Base-by-base conservation (phyloP, 805 yeast species). In the Starmerella etchellsii region DNA sequence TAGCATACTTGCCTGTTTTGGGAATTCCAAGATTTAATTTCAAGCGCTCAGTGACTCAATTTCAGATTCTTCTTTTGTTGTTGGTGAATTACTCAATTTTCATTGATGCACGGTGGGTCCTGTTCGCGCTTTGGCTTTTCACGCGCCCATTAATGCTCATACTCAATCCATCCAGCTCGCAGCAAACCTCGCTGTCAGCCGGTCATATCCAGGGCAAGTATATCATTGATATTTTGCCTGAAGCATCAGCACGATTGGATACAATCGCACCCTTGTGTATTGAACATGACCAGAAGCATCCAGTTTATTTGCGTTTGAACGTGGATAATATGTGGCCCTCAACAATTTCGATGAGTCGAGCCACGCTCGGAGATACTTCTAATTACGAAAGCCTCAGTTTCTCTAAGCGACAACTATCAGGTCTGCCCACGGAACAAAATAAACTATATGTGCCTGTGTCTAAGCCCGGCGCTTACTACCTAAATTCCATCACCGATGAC, bases 141-240 rank as follows among this genome's bases (percentile, higher is more conserved):
- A 40, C 24, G 25, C 23, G 20, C 19, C 52, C 44, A 2, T 15
- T 44, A 23, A 21, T 21, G 9, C 20, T 26, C 16, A 9, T 29
- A 9, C 22, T 39, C 10, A 38, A 43, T 6, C 19, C 36, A 5
- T 4, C 15, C 13, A n/a, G 31, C 18, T 9, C 3, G n/a, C 14
- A 15, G 19, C 15, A 6, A 5, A 7, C 27, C 6, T 14, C n/a
- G n/a, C 13, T 9, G 11, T 24, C 19, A 2, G 16, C 16, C 8
- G 47, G 37, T 13, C 33, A 41, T 8, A 45, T 47, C 16, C 36
- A 74, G 53, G 98, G 98, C 33, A 76, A 75, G 32, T 81, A 82
- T 54, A 81, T 87, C 1, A 78, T 91, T 46, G 81, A 87, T 54
- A 81, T 81, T 46, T 64, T 91, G 27, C 97, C 98, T 0, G 96